A percentile compares a stretch with the other conserved stretches of the same genome.
Evolutionary conservation across 768 basidiomycete species (phyloP).

Genomic region (Jaapia argillacea): DNA sequence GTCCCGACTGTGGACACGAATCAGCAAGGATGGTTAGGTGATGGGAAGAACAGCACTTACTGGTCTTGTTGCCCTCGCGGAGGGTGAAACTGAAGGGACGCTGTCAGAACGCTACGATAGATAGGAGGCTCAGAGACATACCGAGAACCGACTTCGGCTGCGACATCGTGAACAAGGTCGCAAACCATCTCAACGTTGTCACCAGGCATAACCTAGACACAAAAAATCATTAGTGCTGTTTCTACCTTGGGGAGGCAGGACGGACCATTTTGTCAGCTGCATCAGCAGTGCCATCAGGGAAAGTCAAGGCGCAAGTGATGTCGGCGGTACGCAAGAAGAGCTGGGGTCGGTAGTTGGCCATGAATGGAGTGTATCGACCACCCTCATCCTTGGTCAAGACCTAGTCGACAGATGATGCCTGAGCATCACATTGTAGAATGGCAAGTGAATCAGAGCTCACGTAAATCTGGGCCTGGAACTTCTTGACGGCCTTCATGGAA

Average conservation of each 20-base stretch:
- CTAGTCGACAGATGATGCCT: constrained; percentile 26
- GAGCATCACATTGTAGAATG: constrained; percentile 3
- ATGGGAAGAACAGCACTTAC: constrained; percentile 48
- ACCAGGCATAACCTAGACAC: constrained; percentile 90
- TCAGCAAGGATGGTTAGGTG: constrained; percentile 6
- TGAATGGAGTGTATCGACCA: constrained; percentile 87
- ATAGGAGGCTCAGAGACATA: constrained; percentile 11
- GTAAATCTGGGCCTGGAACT: constrained; percentile 92
- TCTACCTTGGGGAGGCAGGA: constrained; percentile 3
- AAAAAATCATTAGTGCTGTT: constrained; percentile 1
- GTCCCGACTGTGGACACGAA: constrained; percentile 60
- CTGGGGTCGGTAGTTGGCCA: constrained; percentile 90
- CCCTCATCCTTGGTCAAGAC: constrained; percentile 83
- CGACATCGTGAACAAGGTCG: constrained; percentile 74
- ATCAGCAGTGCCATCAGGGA: constrained; percentile 78
- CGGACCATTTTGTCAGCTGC: constrained; percentile 81
- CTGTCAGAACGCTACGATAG: constrained; percentile 4
- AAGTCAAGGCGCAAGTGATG: constrained; percentile 74
- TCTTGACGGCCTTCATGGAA: constrained; percentile 88
- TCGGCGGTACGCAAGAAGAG: constrained; percentile 95
- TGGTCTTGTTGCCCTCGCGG: constrained; percentile 89
- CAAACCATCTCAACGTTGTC: constrained; percentile 95
- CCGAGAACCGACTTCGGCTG: constrained; percentile 83
- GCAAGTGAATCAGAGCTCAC: constrained; percentile 28
- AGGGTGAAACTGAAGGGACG: constrained; percentile 58